These are phyloP conservation scores for Paramyrothecium roridum DNA, from an alignment of 2,329 filamentous ascomycete genomes.

Conservation along the genomic window DNA sequence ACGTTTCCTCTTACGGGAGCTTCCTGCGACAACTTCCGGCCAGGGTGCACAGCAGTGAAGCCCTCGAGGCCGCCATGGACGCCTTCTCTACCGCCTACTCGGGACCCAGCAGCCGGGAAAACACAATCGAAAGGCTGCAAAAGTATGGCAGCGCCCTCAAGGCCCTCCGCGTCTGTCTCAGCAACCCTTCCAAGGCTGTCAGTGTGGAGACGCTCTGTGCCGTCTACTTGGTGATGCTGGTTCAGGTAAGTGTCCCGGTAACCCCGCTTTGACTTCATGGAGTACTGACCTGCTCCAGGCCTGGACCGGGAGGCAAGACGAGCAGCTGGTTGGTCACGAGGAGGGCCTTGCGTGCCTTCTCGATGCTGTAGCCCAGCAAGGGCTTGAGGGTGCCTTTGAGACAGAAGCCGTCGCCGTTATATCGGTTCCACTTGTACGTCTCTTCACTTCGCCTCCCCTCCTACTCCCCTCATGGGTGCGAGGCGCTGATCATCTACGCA, in stretches of 20 bases:
- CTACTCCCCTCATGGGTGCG: no score
- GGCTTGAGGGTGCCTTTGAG: background rate
- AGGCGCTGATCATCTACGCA: no score
- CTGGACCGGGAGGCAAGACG: background rate
- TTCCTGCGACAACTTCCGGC: conserved; percentile 1
- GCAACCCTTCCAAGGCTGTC: background rate
- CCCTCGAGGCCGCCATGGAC: conserved; percentile 1
- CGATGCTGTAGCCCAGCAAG: background rate
- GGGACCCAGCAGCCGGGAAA: background rate
- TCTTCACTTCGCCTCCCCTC: no score
- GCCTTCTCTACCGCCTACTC: background rate
- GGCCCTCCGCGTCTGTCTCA: background rate
- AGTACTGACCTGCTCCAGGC: background rate
- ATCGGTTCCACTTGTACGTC: background rate
- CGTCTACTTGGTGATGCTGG: conserved; percentile 2
- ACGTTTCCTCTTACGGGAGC: background rate
- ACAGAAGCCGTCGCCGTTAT: background rate
- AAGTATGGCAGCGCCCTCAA: background rate
- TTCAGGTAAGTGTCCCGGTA: background rate
- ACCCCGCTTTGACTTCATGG: background rate
- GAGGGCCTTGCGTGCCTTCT: conserved; percentile 1
- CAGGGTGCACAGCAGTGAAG: background rate
- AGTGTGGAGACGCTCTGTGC: conserved; percentile 2
- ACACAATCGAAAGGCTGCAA: background rate
- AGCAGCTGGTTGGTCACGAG: background rate